A percentile compares a stretch with the other conserved stretches of the same genome.
Conservation (phyloP, 805 yeast species). For the Wilhelminamyces savonicus region DNA sequence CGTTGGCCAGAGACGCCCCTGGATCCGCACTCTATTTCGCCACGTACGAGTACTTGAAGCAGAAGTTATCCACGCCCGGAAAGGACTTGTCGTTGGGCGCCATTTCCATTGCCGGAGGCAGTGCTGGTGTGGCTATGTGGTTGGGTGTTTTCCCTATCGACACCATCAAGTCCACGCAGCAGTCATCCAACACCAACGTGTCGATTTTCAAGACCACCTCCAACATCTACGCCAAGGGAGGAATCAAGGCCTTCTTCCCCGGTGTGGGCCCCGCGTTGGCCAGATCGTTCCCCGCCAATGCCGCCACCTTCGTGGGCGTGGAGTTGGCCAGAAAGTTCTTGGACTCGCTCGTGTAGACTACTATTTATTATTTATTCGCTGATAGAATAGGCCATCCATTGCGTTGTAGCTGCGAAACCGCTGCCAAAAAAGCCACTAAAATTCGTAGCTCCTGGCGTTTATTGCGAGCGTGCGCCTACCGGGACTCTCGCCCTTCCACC, state of each 20-base stretch:
- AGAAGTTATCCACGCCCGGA: conserved; percentile 49
- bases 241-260: conserved; percentile 90
- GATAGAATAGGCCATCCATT: no score
- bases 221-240: conserved; percentile 67
- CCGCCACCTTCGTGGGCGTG: conserved; percentile 97
- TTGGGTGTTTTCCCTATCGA: conserved; percentile 91
- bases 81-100: conserved; percentile 62
- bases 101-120: conserved; percentile 86
- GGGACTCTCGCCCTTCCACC: no score
- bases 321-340: conserved; percentile 59
- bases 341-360: conserved; percentile 28
- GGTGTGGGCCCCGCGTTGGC: conserved; percentile 94
- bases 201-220: conserved; percentile 62
- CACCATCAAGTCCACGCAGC: conserved; percentile 83
- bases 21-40: conserved; percentile 96
- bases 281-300: conserved; percentile 96
- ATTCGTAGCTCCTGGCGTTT: no score
- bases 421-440: no score
- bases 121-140: conserved; percentile 98
- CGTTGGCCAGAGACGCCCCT: conserved; percentile 95
- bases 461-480: no score
- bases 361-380: no score
- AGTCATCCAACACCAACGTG: conserved; percentile 48
- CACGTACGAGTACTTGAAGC: conserved; percentile 79
- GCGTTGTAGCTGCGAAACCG: no score